A percentile compares a stretch with the other conserved stretches of the same genome.
These are phyloP conservation scores for Mycena sp. DNA, from an alignment of 1,284 basidiomycete species.

Conservation along the genomic window DNA sequence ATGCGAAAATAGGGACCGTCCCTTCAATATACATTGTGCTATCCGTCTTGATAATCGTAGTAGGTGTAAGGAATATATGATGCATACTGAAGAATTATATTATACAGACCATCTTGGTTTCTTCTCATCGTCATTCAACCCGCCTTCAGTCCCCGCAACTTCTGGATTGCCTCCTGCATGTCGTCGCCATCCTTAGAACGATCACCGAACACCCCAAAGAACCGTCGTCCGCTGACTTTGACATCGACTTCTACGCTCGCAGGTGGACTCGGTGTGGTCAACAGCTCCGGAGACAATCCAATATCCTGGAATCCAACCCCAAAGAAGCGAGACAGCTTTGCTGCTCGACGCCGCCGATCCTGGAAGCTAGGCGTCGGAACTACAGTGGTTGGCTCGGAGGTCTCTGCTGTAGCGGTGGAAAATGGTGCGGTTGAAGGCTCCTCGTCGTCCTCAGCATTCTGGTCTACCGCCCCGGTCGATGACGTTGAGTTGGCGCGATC, in stretches of 20 bases:
- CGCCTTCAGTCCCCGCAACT: constrained; percentile 61
- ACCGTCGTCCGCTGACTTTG: constrained; percentile 45
- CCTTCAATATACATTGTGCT: constrained; percentile 3
- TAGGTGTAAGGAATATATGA: constrained; percentile 15
- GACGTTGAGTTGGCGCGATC: constrained; percentile 34
- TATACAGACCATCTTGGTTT: constrained; percentile 21
- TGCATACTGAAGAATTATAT: constrained; percentile 31
- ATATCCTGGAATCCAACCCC: constrained; percentile 66
- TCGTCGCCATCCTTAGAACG: constrained; percentile 46
- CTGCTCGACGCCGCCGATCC: constrained; percentile 58
- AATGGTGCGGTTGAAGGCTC: constrained; percentile 22
- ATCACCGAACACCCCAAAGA: constrained; percentile 53
- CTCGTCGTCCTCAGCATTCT: constrained; percentile 23
- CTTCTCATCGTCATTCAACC: constrained; percentile 19
- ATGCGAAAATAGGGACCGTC: constrained; percentile 73
- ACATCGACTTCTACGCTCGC: constrained; percentile 49
- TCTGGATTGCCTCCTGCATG: constrained; percentile 58
- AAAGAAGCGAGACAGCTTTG: constrained; percentile 68
- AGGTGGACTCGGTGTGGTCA: constrained; percentile 26
- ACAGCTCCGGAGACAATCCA: constrained; percentile 40
- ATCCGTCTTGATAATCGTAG: neutral
- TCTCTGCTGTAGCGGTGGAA: constrained; percentile 18
- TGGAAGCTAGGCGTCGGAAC: constrained; percentile 44
- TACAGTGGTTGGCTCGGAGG: neutral
- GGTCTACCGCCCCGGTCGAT: constrained; percentile 21